Conservation (phyloP, 2,329 filamentous ascomycete genomes). For the Fusarium sp. region DNA sequence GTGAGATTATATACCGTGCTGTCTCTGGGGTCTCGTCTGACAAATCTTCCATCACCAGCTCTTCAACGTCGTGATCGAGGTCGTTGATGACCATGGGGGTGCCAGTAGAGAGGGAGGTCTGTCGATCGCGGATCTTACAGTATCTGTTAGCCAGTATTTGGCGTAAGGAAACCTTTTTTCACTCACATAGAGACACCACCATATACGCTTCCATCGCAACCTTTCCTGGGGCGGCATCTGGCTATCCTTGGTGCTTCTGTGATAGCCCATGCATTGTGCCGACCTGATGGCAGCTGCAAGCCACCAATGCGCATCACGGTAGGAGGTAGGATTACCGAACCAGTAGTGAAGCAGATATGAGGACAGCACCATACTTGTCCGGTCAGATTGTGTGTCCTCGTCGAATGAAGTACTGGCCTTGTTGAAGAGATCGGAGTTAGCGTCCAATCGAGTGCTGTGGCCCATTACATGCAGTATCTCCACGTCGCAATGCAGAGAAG, state of each 20-base stretch:
- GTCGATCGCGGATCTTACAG: neutral
- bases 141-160: neutral
- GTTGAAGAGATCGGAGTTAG: neutral
- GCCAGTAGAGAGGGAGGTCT: neutral
- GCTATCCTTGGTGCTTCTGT: neutral
- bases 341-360: slow-evolving; percentile 24
- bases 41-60: neutral
- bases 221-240: neutral
- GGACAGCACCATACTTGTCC: neutral
- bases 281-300: neutral
- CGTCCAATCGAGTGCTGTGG: neutral
- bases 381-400: neutral
- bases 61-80: neutral
- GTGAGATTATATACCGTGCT: neutral
- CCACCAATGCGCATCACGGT: neutral
- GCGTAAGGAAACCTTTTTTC: too few species aligned
- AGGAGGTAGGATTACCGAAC: slow-evolving; percentile 14
- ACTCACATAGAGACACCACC: neutral
- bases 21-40: neutral
- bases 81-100: neutral
- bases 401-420: neutral
- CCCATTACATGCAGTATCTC: slow-evolving; percentile 12
- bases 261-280: neutral
- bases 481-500: slow-evolving; percentile 4
- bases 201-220: neutral